These are phyloP conservation scores for Furcasterigmium sp. DNA, from an alignment of 2,329 filamentous ascomycete genomes.

Conservation along the genomic window DNA sequence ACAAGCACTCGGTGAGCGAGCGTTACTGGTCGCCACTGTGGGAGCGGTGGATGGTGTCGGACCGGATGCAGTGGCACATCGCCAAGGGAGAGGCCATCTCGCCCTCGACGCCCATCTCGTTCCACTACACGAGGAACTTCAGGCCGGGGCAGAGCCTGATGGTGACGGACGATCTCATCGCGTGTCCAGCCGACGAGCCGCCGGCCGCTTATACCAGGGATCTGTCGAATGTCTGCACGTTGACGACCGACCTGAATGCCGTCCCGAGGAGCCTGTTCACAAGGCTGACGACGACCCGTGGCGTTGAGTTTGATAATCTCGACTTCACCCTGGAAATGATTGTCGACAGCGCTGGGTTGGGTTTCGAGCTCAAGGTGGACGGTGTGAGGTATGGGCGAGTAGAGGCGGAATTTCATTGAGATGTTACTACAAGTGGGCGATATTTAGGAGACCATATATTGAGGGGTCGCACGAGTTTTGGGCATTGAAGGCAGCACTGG, in stretches of 20 bases:
- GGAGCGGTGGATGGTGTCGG: conserved; percentile 79
- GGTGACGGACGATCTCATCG: conserved; percentile 76
- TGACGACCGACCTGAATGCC: conserved; percentile 74
- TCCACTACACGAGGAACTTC: conserved; percentile 84
- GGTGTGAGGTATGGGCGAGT: conserved; percentile 72
- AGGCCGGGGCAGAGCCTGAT: conserved; percentile 70
- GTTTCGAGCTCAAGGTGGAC: conserved; percentile 76
- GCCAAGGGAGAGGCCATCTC: conserved; percentile 73
- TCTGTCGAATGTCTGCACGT: conserved; percentile 64
- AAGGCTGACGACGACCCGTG: conserved; percentile 69
- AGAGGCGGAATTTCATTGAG: conserved; percentile 69
- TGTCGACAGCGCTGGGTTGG: conserved; percentile 69
- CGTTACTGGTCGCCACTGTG: conserved; percentile 75
- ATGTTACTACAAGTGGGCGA: too few relatives aligned
- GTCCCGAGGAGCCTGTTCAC: conserved; percentile 72
- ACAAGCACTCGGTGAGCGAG: conserved; percentile 66
- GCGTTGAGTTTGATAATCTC: conserved; percentile 76
- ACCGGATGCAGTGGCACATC: conserved; percentile 84
- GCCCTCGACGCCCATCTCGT: conserved; percentile 68
- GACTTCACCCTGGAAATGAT: conserved; percentile 82
- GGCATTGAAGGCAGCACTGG: too few relatives aligned
- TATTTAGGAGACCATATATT: too few relatives aligned
- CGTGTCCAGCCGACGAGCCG: conserved; percentile 64
- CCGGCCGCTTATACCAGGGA: conserved; percentile 55
- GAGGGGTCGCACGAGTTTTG: too few relatives aligned